Percentiles rank a stretch among this genome's conserved stretches.
phyloP scores from a whole-genome alignment of 768 basidiomycete species.

The Leucocoprinus sp. region DNA sequence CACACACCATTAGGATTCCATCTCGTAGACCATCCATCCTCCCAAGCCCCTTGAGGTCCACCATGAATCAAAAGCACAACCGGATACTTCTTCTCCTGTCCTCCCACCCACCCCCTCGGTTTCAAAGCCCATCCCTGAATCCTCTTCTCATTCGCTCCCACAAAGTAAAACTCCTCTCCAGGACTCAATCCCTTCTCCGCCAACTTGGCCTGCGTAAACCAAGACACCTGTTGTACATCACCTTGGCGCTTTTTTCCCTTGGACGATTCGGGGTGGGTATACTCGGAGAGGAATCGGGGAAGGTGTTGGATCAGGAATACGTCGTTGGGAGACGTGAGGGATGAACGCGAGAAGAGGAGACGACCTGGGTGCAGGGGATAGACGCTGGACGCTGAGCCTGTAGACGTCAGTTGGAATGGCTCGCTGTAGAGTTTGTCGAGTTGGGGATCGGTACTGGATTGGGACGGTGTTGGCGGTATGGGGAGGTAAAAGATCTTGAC shows the following conservation, averaged over 20 bases:
- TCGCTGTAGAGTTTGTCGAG: constrained; percentile 35
- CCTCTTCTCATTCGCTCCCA: constrained; percentile 63
- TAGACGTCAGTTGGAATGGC: constrained; percentile 54
- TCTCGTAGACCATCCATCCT: constrained; percentile 82
- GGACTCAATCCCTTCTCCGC: constrained; percentile 46
- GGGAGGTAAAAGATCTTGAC: constrained; percentile 67
- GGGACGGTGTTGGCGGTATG: constrained; percentile 51
- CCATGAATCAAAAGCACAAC: constrained; percentile 77
- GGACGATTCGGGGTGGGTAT: neutral
- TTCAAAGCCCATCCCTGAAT: constrained; percentile 85
- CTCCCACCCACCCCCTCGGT: constrained; percentile 66
- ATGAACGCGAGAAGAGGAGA: constrained; percentile 66
- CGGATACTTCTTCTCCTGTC: constrained; percentile 70
- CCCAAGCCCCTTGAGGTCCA: constrained; percentile 81
- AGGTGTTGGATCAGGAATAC: constrained; percentile 55
- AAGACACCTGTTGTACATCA: constrained; percentile 48
- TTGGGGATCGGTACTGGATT: constrained; percentile 46
- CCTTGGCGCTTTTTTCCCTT: neutral
- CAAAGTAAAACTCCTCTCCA: constrained; percentile 86
- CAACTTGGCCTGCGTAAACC: constrained; percentile 50
- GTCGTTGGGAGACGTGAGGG: constrained; percentile 74
- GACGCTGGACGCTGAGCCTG: constrained; percentile 51
- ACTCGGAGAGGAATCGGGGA: constrained; percentile 4
- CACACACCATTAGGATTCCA: constrained; percentile 82
- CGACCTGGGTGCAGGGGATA: constrained; percentile 52